Base-by-base conservation (phyloP, 2,329 filamentous ascomycete genomes). In the Colletotrichum neosansevieriae region DNA sequence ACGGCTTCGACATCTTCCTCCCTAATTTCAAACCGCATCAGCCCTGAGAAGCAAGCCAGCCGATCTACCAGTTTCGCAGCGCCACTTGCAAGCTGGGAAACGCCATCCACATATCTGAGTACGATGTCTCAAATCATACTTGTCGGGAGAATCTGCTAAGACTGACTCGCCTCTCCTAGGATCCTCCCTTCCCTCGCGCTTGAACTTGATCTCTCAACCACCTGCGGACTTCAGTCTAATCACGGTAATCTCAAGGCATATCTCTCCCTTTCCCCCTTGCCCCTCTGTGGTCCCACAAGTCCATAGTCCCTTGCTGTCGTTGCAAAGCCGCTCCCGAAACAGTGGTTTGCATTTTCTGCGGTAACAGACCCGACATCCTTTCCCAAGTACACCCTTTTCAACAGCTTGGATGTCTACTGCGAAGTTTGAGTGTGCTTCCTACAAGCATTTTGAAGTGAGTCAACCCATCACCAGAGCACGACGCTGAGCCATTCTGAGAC, bases 381-480 rank as follows among this genome's bases (percentile, higher is more conserved):
- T 58, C 64, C 70, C 70, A 67, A 61, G 56, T 71, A 47, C 57
- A 60, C 64, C 70, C 61, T 65, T 57, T 44, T 65, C 68, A 40
- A 79, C 79, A 81, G 81, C 80, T 85, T 87, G 79, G 78, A 88
- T 88, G 86, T 88, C 86, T 84, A 76, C 82, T 77, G 78, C 80
- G 76, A 88, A 86, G 81, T 85, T 86, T 76, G 83, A 84, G 74
- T 84, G 83, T 76, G 80, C 83, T 75, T 77, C 83, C 72, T 88
- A 87, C 79, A 87, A 86, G 81, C 81, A 86, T 78, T 88, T 85
- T 77, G 85, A 88, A 82, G 86, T 88, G 77, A 86, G 86, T 86
- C 78, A 72, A 56, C 36, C 42, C 11, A 42, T 68, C 36, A 38
- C 12, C 40, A 53, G 54, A 40, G 44, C n/a, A 24, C 58, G 49